Percentiles rank a stretch among this genome's conserved stretches.
Conservation (phyloP, 2,329 filamentous ascomycete genomes). For the Teratosphaeria destructans region DNA sequence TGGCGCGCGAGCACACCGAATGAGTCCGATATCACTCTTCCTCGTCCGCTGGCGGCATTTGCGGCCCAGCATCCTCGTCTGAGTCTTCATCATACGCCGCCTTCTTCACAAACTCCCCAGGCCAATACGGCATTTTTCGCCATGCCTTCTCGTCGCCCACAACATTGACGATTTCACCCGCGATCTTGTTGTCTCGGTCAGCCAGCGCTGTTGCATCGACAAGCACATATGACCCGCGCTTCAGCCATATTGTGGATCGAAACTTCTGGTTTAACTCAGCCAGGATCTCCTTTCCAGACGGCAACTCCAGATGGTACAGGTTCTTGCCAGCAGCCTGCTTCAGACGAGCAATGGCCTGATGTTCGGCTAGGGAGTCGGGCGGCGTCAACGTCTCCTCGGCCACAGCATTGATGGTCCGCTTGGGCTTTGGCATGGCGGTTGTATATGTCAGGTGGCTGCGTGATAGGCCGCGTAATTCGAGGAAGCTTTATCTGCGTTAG, state of each 20-base stretch:
- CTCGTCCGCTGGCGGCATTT: slow-evolving; percentile 26
- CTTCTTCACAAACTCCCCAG: slow-evolving; percentile 28
- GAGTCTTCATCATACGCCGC: slow-evolving; percentile 55
- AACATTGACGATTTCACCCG: slow-evolving; percentile 85
- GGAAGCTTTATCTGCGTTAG: not conserved
- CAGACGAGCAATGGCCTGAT: slow-evolving; percentile 62
- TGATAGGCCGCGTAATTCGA: not conserved
- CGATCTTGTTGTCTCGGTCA: slow-evolving; percentile 63
- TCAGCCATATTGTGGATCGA: slow-evolving; percentile 88
- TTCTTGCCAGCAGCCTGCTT: slow-evolving; percentile 80
- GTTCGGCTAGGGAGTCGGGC: slow-evolving; percentile 42
- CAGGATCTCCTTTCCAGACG: slow-evolving; percentile 54
- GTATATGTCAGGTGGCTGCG: not conserved
- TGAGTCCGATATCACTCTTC: slow-evolving; percentile 7
- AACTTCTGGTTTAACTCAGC: slow-evolving; percentile 78
- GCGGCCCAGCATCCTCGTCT: slow-evolving; percentile 44
- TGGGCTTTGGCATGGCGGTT: slow-evolving; percentile 56
- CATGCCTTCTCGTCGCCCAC: slow-evolving; percentile 85
- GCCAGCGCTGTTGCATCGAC: slow-evolving; percentile 60
- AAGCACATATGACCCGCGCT: slow-evolving; percentile 76
- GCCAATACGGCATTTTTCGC: slow-evolving; percentile 83
- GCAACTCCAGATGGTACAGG: slow-evolving; percentile 68
- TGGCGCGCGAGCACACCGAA: slow-evolving; percentile 6
- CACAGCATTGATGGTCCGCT: slow-evolving; percentile 66
- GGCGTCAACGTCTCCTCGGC: slow-evolving; percentile 59